Conservation (phyloP, 768 basidiomycete genomes). For the Pisolithus sp. region DNA sequence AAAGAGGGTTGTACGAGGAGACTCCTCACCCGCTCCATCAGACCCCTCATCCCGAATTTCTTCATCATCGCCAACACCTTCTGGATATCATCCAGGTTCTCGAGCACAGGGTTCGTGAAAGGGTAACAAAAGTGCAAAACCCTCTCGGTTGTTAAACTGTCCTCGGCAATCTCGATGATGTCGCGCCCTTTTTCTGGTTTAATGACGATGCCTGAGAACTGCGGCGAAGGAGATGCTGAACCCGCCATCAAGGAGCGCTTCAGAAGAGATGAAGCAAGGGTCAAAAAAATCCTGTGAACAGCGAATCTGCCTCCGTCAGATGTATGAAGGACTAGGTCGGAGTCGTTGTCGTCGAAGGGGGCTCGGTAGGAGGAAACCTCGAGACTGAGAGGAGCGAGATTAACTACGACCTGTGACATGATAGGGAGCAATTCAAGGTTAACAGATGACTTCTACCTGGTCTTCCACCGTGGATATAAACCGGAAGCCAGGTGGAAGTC, state of each 20-base stretch:
- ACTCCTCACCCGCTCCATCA: conserved; percentile 24
- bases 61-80: conserved; percentile 29
- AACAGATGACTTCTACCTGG: conserved; percentile 12
- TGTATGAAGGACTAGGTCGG: conserved; percentile 38
- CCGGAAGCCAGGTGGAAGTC: conserved; percentile 6
- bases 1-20: conserved; percentile 21
- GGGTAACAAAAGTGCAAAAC: conserved; percentile 35
- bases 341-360: conserved; percentile 34
- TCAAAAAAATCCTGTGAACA: conserved; percentile 37
- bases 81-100: conserved; percentile 30
- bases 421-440: conserved; percentile 3
- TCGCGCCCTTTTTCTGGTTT: conserved; percentile 19
- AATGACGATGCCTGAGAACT: conserved; percentile 18
- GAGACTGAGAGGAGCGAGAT: conserved; percentile 24
- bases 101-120: conserved; percentile 26
- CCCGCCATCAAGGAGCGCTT: conserved; percentile 23
- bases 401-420: conserved; percentile 24
- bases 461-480: conserved; percentile 24
- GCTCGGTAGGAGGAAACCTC: conserved; percentile 23
- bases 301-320: conserved; percentile 38
- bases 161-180: conserved; percentile 28
- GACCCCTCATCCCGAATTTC: conserved; percentile 34
- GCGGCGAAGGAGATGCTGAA: conserved; percentile 24
- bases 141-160: conserved; percentile 23
- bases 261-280: conserved; percentile 37